Conservation (phyloP, 73 alveolate genomes). For the Paramecium sexaurelia region DNA sequence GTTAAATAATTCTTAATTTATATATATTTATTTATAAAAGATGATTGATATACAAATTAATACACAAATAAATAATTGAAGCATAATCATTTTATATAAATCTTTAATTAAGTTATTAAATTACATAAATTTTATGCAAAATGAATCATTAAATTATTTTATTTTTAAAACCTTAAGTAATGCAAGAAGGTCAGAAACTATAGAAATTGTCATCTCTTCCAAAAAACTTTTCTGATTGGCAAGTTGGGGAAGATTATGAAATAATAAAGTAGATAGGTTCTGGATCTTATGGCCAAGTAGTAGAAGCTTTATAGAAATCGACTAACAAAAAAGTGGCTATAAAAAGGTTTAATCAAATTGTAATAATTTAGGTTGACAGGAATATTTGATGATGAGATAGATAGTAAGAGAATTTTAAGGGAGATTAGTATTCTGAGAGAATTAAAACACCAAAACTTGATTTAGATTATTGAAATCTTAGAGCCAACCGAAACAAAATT, state of each 20-base stretch:
- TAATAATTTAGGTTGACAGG: conserved; percentile 67
- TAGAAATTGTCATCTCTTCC: conserved; percentile 49
- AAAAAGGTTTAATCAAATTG: conserved; percentile 62
- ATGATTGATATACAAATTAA: neutral
- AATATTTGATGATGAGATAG: conserved; percentile 91
- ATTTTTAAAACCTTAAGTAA: neutral
- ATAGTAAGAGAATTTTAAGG: conserved; percentile 91
- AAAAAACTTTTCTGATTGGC: conserved; percentile 74
- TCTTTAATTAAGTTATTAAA: neutral
- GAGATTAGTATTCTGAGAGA: conserved; percentile 81
- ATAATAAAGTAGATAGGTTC: conserved; percentile 86
- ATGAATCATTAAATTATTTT: neutral
- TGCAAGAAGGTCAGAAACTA: conserved; percentile 55
- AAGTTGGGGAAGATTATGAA: conserved; percentile 87
- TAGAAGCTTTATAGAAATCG: conserved; percentile 88
- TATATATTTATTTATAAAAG: neutral
- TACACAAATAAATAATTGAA: neutral
- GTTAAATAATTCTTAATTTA: neutral
- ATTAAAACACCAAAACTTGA: conserved; percentile 80
- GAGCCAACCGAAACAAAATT: conserved; percentile 80
- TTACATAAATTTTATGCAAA: neutral
- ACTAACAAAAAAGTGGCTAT: conserved; percentile 84
- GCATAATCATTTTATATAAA: neutral
- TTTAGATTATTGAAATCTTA: conserved; percentile 74
- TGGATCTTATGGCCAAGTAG: conserved; percentile 97